Percentiles rank a stretch among this genome's conserved stretches.
phyloP scores from a whole-genome alignment of 140 eudicot species.

The Flaveria floridana region DNA sequence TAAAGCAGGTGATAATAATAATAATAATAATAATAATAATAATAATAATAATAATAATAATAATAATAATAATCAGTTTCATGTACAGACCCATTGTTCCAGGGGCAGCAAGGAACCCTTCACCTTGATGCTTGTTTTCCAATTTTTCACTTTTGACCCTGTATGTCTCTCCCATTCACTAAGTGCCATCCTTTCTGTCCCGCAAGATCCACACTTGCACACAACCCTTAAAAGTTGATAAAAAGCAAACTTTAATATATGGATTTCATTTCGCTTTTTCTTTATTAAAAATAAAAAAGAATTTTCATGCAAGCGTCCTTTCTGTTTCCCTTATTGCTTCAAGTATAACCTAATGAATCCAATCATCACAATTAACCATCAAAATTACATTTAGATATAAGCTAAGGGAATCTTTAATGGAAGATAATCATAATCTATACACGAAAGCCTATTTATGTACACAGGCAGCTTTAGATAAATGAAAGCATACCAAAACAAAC shows the following conservation, averaged over 20 bases:
- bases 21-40: neutral
- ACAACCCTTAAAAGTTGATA: conserved; percentile 58
- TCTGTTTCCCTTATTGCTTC: neutral
- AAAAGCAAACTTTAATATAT: neutral
- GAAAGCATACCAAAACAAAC: neutral
- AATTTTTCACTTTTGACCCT: conserved; percentile 80
- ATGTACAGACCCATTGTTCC: conserved; percentile 85
- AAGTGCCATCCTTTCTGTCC: conserved; percentile 71
- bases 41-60: no score
- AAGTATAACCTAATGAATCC: conserved; percentile 15
- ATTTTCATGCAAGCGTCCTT: neutral
- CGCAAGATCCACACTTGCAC: conserved; percentile 93
- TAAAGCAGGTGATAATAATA: conserved; percentile 11
- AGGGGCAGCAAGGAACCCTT: conserved; percentile 73
- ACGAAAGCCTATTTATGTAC: neutral
- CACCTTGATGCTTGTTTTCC: conserved; percentile 86
- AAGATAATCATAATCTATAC: neutral
- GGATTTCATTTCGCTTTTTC: neutral
- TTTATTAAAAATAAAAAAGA: neutral
- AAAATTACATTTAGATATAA: neutral
- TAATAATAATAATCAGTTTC: conserved; percentile 16
- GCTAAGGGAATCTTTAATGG: neutral
- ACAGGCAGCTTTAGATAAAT: neutral
- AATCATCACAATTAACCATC: neutral
- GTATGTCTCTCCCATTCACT: conserved; percentile 98